Evolutionary conservation across 1,139 yeast species (phyloP).

Genomic region (Suhomyces anneliseae): DNA sequence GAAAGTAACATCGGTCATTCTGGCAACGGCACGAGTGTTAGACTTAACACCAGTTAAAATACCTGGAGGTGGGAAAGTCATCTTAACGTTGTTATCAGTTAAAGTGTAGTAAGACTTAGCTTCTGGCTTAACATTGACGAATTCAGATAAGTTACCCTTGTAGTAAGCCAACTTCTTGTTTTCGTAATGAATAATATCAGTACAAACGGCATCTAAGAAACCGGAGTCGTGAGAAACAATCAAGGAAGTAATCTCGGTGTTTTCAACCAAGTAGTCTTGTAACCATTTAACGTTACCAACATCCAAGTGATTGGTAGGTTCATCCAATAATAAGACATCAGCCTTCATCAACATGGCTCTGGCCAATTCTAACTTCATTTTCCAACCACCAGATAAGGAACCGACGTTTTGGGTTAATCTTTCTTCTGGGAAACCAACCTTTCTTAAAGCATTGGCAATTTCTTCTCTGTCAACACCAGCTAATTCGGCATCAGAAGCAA

Average conservation of each 20-base stretch:
- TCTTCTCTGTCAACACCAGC: conserved; percentile 60
- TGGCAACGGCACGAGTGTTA: conserved; percentile 91
- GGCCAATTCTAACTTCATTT: conserved; percentile 96
- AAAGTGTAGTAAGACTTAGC: conserved; percentile 96
- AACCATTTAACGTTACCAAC: conserved; percentile 93
- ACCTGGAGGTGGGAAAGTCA: conserved; percentile 99
- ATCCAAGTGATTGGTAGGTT: conserved; percentile 98
- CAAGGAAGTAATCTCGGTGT: conserved; percentile 86
- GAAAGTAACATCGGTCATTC: conserved; percentile 83
- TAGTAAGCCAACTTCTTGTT: conserved; percentile 92
- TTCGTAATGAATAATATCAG: conserved; percentile 96
- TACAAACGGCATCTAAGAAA: conserved; percentile 91
- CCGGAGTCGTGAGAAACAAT: conserved; percentile 98
- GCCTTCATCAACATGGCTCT: conserved; percentile 99
- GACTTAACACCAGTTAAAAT: conserved; percentile 94
- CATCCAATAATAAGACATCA: conserved; percentile 89
- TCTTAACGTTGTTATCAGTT: conserved; percentile 88
- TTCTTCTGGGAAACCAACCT: conserved; percentile 90
- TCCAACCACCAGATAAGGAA: conserved; percentile 98
- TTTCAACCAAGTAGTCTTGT: conserved; percentile 76
- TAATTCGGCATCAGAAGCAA: conserved; percentile 88
- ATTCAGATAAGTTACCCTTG: conserved; percentile 92
- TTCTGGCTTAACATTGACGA: conserved; percentile 90
- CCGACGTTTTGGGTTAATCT: conserved; percentile 90
- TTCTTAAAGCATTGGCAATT: conserved; percentile 70